Evolutionary conservation across 495 filamentous ascomycete genomes (phyloP).

Genomic region (Penicillium diatomitis): DNA sequence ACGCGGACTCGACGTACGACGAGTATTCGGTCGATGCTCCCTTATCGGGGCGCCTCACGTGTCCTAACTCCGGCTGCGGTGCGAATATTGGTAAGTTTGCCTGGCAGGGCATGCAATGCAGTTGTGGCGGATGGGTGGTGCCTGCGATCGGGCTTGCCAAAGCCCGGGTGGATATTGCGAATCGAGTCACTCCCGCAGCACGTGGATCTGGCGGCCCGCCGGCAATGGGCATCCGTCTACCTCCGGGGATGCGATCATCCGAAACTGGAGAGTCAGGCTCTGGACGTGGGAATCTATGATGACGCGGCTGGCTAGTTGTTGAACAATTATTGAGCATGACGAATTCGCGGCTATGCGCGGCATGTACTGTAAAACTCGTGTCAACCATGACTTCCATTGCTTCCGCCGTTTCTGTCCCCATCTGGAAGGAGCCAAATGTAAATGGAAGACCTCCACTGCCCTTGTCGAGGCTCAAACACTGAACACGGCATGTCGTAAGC

Average conservation of each 20-base stretch:
- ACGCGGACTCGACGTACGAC: conserved; percentile 9
- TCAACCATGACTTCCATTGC: background rate
- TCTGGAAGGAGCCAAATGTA: background rate
- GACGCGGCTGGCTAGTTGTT: background rate
- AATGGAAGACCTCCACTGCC: no score
- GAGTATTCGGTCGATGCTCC: conserved; percentile 44
- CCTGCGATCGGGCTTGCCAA: conserved; percentile 82
- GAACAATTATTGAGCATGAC: background rate
- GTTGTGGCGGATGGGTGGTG: conserved; percentile 79
- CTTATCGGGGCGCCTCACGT: conserved; percentile 73
- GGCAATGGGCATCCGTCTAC: conserved; percentile 30
- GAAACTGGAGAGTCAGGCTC: conserved; percentile 6
- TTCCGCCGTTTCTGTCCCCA: background rate
- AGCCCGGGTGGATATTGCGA: conserved; percentile 62
- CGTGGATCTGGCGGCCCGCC: conserved; percentile 15
- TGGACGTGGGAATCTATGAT: conserved; percentile 27
- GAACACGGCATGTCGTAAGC: no score
- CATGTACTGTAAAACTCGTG: no score
- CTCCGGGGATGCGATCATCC: conserved; percentile 31
- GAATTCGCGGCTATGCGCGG: background rate
- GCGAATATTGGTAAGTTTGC: conserved; percentile 84
- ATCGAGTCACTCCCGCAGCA: conserved; percentile 12
- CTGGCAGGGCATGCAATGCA: conserved; percentile 93
- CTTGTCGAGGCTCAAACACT: no score
- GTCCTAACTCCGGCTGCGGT: conserved; percentile 65